Evolutionary conservation across 805 yeast genomes (phyloP), one percentile per base, ranked within the genome.

Genomic region (Candida cerambycidarum): DNA sequence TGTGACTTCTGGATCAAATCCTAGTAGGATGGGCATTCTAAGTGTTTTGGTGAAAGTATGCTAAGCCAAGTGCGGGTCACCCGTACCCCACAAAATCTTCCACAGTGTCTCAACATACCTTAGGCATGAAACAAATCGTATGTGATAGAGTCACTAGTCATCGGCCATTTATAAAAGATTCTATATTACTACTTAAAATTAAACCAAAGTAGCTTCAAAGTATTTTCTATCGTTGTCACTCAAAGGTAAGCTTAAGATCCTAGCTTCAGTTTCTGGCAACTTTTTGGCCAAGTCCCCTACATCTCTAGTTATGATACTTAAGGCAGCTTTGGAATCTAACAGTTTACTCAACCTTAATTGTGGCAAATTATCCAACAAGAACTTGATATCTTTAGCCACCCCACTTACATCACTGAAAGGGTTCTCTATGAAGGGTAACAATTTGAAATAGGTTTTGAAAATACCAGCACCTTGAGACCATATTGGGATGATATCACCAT

Each of bases 391-490:
- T 3, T 21, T 14, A 8, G 10, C 32, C 10, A 12, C 21, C 4
- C 15, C 8, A 10, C 10, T 16, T 5, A 15, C 8, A 11, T 12
- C 10, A 3, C 7, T 17, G 6, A 18, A 25, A 25, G 23, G 32
- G 9, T 36, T 11, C 3, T 40, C 21, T 5, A 49, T 44, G 15
- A 38, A 29, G 3, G 48, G 48, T 5, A 48, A 35, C 1, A 75
- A 45, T 10, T 63, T 58, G 30, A 81, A 53, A 54, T 76, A 85
- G 25, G 70, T 69, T 27, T 69, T 66, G 56, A 78, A 85, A 4
- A 84, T 65, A 0, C 77, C 82, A 19, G 84, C 78, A 1, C 87
- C 86, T 23, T 60, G 61, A 15, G 67, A 61, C 84, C 85, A 83
- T 30, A 65, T 67, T 3, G 75, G 59, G 11, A 76, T 63, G 17